Evolutionary conservation across 768 basidiomycete species (phyloP), one percentile per base, ranked within the genome.

Genomic region (Suillus lakei): DNA sequence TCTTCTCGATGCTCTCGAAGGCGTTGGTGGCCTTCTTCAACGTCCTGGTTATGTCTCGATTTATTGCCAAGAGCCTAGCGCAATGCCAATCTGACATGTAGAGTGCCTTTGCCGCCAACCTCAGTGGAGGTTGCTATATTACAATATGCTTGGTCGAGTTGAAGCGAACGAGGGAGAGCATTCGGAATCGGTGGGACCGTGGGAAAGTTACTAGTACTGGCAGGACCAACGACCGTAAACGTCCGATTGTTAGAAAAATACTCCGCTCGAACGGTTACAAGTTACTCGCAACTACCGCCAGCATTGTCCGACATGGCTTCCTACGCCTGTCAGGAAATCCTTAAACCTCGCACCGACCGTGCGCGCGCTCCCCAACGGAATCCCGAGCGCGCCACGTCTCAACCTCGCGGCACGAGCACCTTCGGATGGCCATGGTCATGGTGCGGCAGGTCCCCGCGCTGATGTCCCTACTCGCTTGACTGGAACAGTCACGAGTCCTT

Each of bases 281-380:
- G 39, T 41, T 59, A 39, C 36, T 58, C 23, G 56, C 39, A 21
- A 26, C 58, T 38, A 39, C 39, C 26, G 39, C 58, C 41, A 41
- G 39, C 58, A 59, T 59, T 39, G 58, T 59, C 39, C 16, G 39
- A 54, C 53, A 91, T 91, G 88, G 87, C 89, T 76, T 81, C 88
- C 71, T 82, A 89, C 75, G 88, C 85, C 82, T n/a, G 83, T 87
- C 72, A 92, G 90, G 90, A 94, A 89, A 81, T 90, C 91, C 68
- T 82, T 94, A 72, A 93, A 88, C 78, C 81, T 97, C 68, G 78
- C 91, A 39, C 93, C 95, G 64, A 93, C 94, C 39, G 88, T 93
- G 69, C 87, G 92, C 73, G 82, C 88, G 7, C 86, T 93, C 64
- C 84, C 95, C 51, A 88, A 86, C 39, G 96, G 96, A 66, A 84